These are phyloP conservation scores for Physaria fendleri DNA, from an alignment of 345 rosid genomes.

Conservation along the genomic window DNA sequence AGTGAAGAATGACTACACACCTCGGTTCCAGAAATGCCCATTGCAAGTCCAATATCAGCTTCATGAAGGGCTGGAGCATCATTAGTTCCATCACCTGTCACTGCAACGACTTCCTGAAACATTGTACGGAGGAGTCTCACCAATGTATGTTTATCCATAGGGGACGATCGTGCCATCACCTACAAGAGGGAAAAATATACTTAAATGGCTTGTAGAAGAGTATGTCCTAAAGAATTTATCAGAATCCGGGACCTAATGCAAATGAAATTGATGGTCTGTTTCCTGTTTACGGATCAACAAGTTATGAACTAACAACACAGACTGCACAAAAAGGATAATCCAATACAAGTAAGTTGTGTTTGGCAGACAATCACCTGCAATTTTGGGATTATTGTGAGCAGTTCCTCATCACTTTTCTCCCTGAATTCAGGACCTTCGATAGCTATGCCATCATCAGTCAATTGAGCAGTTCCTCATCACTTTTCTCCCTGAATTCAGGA, in stretches of 20 bases:
- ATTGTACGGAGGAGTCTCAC: slow-evolving; percentile 62
- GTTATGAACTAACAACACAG: slow-evolving; percentile 1
- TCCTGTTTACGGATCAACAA: neutral
- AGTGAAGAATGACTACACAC: slow-evolving; percentile 25
- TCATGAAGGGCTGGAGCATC: slow-evolving; percentile 92
- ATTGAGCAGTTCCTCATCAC: slow-evolving; percentile 37
- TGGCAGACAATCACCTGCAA: slow-evolving; percentile 55
- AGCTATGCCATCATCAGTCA: no score
- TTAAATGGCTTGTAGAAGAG: neutral
- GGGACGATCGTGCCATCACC: slow-evolving; percentile 91
- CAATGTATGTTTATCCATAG: slow-evolving; percentile 81
- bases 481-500: slow-evolving; percentile 47
- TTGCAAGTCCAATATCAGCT: slow-evolving; percentile 86
- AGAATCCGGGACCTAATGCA: neutral
- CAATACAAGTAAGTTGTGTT: neutral
- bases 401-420: no score
- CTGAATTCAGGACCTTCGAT: no score
- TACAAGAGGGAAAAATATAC: slow-evolving; percentile 23
- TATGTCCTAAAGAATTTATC: neutral
- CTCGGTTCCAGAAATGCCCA: slow-evolving; percentile 90
- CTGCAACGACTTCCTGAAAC: slow-evolving; percentile 74
- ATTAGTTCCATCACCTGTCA: slow-evolving; percentile 89
- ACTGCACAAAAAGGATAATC: neutral
- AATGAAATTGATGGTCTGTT: neutral
- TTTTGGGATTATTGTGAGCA: slow-evolving; percentile 64